Base-by-base conservation (phyloP, 164 flowering plant species). In the Sextonia rubra region DNA sequence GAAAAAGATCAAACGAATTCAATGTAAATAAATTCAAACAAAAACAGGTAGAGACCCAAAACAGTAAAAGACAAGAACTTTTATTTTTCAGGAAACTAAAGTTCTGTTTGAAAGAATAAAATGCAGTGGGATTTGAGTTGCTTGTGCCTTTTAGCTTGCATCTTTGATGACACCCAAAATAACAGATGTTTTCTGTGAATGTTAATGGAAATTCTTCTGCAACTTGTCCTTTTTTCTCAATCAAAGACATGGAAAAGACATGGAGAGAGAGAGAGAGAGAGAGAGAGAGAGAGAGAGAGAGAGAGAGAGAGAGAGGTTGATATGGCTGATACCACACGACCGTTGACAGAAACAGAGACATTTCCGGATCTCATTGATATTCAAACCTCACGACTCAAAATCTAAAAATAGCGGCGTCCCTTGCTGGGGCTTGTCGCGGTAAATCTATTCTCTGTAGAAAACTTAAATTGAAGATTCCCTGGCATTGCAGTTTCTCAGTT, bases 91-190 rank as follows among this genome's bases (percentile, higher is more conserved):
- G 67, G 27, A 29, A 44, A 66, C n/a, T 37, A 23, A 18, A 37
- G 37, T 20, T n/a, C 37, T 44, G 66, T 30, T 68, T 18, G 30
- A 48, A 17, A 37, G 1, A 71, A 17, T 47, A 11, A 68, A 63
- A 72, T 25, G 32, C 8, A 29, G 23, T 4, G 67, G 67, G 17
- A 25, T 64, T 64, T 27, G 44, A 12, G 44, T 60, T 63, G 71
- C 67, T 74, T 52, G 62, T 71, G 55, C 44, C 64, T 64, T 29
- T 64, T 24, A 52, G 72, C 23, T n/a, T 44, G 60, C 60, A 73
- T 69, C 22, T 37, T 8, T 47, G 20, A 27, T 25, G 66, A 18
- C 17, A 32, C 44, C 44, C 44, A 32, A 32, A 48, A 18, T 4
- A 22, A 14, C 12, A 12, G 32, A 17, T 29, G 67, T 44, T n/a